These are phyloP conservation scores for Capsella bursapastoris DNA, from an alignment of 345 rosid genomes.

Conservation along the genomic window DNA sequence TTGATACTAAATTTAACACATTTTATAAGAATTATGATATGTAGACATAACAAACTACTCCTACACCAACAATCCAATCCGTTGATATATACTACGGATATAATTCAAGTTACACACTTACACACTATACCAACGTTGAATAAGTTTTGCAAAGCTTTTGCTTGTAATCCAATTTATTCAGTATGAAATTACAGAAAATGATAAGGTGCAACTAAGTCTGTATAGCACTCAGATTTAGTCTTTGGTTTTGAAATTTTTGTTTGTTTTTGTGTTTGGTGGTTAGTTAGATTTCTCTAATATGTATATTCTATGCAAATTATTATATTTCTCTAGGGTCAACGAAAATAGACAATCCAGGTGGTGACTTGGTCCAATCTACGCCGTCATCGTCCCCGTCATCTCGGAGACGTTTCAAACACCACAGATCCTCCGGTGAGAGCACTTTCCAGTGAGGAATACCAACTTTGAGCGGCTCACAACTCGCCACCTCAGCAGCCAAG, in stretches of 20 bases:
- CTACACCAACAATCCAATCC: background rate
- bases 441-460: slow-evolving; percentile 86
- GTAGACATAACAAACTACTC: background rate
- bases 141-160: slow-evolving; percentile 2
- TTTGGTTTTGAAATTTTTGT: background rate
- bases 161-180: background rate
- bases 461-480: slow-evolving; percentile 62
- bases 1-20: background rate
- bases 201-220: background rate
- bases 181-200: slow-evolving; percentile 1
- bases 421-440: slow-evolving; percentile 80
- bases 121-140: background rate
- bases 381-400: slow-evolving; percentile 69
- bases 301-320: background rate
- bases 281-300: slow-evolving; percentile 18
- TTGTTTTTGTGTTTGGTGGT: slow-evolving; percentile 4
- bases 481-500: slow-evolving; percentile 84
- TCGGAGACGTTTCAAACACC: slow-evolving; percentile 92
- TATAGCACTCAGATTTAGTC: slow-evolving; percentile 31
- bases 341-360: slow-evolving; percentile 79
- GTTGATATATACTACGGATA: background rate
- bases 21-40: slow-evolving; percentile 1
- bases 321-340: slow-evolving; percentile 96
- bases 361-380: slow-evolving; percentile 94
- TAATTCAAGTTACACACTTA: slow-evolving; percentile 3